Percentiles rank a stretch among this genome's conserved stretches.
Evolutionary conservation across 2,329 filamentous ascomycete genomes (phyloP).

Genomic region (Epichloe elymi): DNA sequence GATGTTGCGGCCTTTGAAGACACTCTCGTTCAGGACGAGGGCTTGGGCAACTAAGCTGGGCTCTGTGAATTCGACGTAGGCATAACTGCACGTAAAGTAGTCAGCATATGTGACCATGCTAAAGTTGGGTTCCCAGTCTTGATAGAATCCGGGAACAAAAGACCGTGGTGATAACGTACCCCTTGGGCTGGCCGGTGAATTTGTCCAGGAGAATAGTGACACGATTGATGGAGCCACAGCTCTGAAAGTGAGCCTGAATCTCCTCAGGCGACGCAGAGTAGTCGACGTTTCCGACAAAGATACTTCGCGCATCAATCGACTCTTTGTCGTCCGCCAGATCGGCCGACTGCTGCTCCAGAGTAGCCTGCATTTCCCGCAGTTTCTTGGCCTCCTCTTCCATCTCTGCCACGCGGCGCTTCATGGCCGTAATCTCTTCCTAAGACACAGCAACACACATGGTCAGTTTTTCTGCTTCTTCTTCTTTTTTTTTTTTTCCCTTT

Average conservation of each 20-base stretch:
- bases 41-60: constrained; percentile 86
- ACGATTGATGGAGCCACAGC: constrained; percentile 91
- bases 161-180: constrained; percentile 37
- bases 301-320: constrained; percentile 86
- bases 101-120: neutral
- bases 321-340: constrained; percentile 86
- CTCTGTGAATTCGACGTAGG: constrained; percentile 96
- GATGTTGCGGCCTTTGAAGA: constrained; percentile 87
- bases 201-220: constrained; percentile 97
- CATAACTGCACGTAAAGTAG: constrained; percentile 51
- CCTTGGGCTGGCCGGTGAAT: constrained; percentile 98
- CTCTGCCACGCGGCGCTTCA: constrained; percentile 77
- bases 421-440: constrained; percentile 69
- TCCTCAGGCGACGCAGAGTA: constrained; percentile 95
- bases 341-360: constrained; percentile 71
- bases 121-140: neutral
- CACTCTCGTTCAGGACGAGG: constrained; percentile 87
- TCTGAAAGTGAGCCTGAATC: constrained; percentile 93
- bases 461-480: constrained; percentile 14
- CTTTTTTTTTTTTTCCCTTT: neutral
- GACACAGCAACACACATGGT: constrained; percentile 12
- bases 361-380: constrained; percentile 75
- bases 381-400: constrained; percentile 86
- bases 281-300: constrained; percentile 98
- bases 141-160: neutral